Percentiles rank a stretch among this genome's conserved stretches.
These are phyloP conservation scores for Rhizopus microsporus DNA, from an alignment of 371 early-diverging fungal species.

Conservation along the genomic window DNA sequence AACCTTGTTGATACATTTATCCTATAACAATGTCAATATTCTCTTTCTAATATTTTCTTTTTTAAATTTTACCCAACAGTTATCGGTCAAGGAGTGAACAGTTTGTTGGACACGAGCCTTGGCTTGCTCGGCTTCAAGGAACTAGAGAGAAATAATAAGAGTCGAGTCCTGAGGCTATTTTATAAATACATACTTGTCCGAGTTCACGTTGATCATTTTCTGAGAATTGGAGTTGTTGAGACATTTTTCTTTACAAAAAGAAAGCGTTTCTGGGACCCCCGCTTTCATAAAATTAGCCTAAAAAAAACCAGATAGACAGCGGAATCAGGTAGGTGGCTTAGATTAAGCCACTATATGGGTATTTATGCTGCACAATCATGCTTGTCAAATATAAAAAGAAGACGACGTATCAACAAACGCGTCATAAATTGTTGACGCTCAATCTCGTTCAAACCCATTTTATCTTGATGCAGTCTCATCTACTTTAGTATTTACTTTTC, in stretches of 20 bases:
- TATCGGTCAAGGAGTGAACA: conserved; percentile 71
- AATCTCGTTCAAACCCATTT: too few relatives aligned
- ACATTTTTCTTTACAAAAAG: conserved; percentile 13
- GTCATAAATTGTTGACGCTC: too few relatives aligned
- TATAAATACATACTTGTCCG: conserved; percentile 26
- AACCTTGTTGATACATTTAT: conserved; percentile 74
- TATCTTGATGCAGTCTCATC: background rate
- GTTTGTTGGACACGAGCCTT: conserved; percentile 71
- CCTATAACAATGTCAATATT: conserved; percentile 21
- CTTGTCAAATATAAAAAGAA: too few relatives aligned
- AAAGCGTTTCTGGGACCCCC: conserved; percentile 8
- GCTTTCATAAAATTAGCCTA: background rate
- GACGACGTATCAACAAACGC: too few relatives aligned
- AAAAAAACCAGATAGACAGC: too few relatives aligned
- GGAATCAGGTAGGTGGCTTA: too few relatives aligned
- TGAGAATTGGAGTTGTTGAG: conserved; percentile 49
- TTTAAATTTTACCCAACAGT: conserved; percentile 59
- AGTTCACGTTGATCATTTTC: conserved; percentile 68
- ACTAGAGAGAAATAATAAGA: conserved; percentile 20
- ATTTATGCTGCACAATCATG: too few relatives aligned
- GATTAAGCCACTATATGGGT: too few relatives aligned
- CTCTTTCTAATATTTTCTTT: background rate
- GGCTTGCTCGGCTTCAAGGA: conserved; percentile 73
- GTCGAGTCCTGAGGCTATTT: background rate
- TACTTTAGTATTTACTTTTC: background rate